A percentile compares a stretch with the other conserved stretches of the same genome.
These are phyloP conservation scores for Russula lepida DNA, from an alignment of 768 basidiomycete genomes.

Conservation along the genomic window DNA sequence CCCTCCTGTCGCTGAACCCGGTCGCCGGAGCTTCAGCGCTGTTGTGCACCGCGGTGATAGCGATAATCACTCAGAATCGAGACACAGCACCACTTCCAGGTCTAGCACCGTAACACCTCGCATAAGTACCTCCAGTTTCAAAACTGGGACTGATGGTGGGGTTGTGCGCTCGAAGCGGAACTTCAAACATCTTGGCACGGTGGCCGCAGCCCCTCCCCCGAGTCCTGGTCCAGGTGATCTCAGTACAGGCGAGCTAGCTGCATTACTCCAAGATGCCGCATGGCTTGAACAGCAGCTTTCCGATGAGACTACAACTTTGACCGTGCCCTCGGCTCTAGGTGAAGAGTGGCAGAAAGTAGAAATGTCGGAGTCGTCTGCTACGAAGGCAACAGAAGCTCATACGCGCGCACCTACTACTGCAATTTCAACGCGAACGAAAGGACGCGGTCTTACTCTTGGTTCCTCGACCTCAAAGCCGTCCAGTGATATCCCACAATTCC, in stretches of 20 bases:
- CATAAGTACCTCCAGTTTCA: conserved; percentile 17
- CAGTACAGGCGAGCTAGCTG: conserved; percentile 43
- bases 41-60: conserved; percentile 28
- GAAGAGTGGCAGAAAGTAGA: conserved; percentile 8
- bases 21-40: conserved; percentile 26
- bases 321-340: conserved; percentile 16
- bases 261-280: conserved; percentile 50
- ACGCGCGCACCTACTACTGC: conserved; percentile 13
- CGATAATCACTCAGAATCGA: conserved; percentile 6
- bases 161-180: conserved; percentile 22
- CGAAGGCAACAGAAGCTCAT: neutral
- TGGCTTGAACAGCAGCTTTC: conserved; percentile 47
- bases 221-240: conserved; percentile 48
- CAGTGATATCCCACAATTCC: neutral
- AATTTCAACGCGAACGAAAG: conserved; percentile 6
- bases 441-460: conserved; percentile 9
- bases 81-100: conserved; percentile 7
- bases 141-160: conserved; percentile 20
- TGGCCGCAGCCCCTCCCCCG: conserved; percentile 30
- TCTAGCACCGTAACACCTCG: conserved; percentile 16
- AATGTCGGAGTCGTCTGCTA: neutral
- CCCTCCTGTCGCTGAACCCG: conserved; percentile 12
- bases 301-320: conserved; percentile 31
- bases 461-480: neutral
- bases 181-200: conserved; percentile 20